These are phyloP conservation scores for Camelina sativa DNA, from an alignment of 345 rosid genomes.

Conservation along the genomic window DNA sequence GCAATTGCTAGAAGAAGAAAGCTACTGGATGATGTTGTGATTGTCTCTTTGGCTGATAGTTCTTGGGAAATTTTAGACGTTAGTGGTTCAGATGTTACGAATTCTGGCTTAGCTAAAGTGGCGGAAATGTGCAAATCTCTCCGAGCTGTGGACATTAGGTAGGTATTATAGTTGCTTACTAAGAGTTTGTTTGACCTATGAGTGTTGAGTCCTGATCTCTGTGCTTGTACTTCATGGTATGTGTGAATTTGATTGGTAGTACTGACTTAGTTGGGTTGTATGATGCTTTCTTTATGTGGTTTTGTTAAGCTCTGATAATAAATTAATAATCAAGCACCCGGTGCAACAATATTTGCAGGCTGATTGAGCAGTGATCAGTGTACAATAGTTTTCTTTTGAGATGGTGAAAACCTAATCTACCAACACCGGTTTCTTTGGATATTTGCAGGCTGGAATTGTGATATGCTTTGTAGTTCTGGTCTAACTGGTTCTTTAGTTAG, in stretches of 20 bases:
- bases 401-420: conserved; percentile 17
- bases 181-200: not conserved
- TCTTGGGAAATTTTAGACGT: conserved; percentile 87
- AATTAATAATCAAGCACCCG: too few species aligned
- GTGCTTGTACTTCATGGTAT: conserved; percentile 1
- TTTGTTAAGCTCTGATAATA: not conserved
- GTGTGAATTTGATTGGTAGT: conserved; percentile 10
- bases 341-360: too few species aligned
- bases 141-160: conserved; percentile 89
- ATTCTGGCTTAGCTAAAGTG: conserved; percentile 64
- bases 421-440: not conserved
- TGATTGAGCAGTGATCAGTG: too few species aligned
- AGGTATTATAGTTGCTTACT: conserved; percentile 52
- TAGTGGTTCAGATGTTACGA: conserved; percentile 76
- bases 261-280: conserved; percentile 12
- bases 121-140: conserved; percentile 67
- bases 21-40: conserved; percentile 62
- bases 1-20: conserved; percentile 88
- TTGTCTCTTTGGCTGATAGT: conserved; percentile 70
- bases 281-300: conserved; percentile 5
- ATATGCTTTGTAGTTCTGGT: conserved; percentile 1
- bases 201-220: not conserved
- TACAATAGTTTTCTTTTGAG: not conserved
- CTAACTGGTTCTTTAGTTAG: conserved; percentile 16
- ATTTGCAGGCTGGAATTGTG: not conserved